Evolutionary conservation across 495 filamentous ascomycete species (phyloP).

Genomic region (Tuber borchii): DNA sequence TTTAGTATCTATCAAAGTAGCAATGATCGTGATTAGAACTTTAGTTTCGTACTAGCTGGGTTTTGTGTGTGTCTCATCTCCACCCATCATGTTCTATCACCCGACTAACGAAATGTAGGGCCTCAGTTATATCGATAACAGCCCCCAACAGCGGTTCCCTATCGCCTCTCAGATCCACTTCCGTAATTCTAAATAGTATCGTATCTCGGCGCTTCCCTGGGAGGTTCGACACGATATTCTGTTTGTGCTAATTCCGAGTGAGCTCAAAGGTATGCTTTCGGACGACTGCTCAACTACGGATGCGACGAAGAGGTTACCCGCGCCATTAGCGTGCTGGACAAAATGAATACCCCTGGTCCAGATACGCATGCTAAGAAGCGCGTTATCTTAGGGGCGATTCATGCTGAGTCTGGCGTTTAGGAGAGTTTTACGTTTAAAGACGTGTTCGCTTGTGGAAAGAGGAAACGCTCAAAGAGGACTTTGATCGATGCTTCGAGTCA

Average conservation of each 20-base stretch:
- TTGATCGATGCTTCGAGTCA: conserved; percentile 45
- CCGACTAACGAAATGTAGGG: conserved; percentile 8
- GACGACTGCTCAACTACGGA: conserved; percentile 61
- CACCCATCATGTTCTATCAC: background rate
- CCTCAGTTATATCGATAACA: conserved; percentile 45
- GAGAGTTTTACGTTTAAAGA: conserved; percentile 26
- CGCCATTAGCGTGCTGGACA: conserved; percentile 60
- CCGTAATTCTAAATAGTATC: conserved; percentile 38
- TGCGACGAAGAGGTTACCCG: conserved; percentile 58
- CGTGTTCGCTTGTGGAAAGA: conserved; percentile 30
- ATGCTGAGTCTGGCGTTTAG: conserved; percentile 52
- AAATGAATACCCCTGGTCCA: conserved; percentile 51
- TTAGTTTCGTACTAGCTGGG: conserved; percentile 46
- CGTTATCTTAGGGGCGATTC: conserved; percentile 20
- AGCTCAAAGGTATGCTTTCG: conserved; percentile 1
- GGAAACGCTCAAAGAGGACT: conserved; percentile 43
- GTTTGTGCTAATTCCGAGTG: background rate
- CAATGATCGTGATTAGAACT: conserved; percentile 43
- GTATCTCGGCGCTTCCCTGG: conserved; percentile 43
- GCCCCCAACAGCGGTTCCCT: conserved; percentile 48
- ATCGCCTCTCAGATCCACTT: conserved; percentile 48
- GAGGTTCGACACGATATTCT: conserved; percentile 11
- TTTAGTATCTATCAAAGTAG: conserved; percentile 43
- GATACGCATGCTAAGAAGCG: conserved; percentile 44
- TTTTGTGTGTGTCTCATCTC: conserved; percentile 35